Evolutionary conservation across 495 filamentous ascomycete genomes (phyloP).

Genomic region (Aspergillus panamensis): DNA sequence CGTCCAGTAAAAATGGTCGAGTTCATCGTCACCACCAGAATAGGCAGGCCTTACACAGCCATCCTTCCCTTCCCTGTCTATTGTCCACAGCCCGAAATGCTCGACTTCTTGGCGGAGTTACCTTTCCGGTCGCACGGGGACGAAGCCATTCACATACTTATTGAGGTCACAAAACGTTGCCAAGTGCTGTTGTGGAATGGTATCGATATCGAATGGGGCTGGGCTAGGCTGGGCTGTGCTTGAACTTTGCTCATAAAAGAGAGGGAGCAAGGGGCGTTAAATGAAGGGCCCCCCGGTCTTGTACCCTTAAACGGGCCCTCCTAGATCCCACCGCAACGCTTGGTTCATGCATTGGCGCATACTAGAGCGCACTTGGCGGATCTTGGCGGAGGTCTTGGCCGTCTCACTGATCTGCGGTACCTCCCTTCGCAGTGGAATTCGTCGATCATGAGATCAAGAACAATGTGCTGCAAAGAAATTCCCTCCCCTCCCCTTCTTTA

Average conservation of each 20-base stretch:
- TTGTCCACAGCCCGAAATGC: conserved; percentile 8
- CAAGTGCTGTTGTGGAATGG: conserved; percentile 29
- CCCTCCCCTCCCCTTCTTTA: neutral
- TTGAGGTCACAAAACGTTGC: conserved; percentile 21
- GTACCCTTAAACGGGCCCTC: neutral
- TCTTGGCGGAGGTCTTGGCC: conserved; percentile 27
- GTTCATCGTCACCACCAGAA: neutral
- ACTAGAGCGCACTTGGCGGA: conserved; percentile 15
- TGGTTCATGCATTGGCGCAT: conserved; percentile 9
- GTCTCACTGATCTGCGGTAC: conserved; percentile 17
- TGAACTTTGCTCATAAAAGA: conserved; percentile 4
- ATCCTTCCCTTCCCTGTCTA: neutral
- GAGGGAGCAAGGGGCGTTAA: conserved; percentile 19
- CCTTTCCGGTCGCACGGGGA: neutral
- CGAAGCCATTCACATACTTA: neutral
- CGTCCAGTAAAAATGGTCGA: neutral
- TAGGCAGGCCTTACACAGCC: neutral
- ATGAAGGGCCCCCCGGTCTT: neutral
- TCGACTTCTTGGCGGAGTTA: conserved; percentile 3
- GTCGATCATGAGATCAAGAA: conserved; percentile 24
- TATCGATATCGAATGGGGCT: neutral
- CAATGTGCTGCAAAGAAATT: conserved; percentile 4
- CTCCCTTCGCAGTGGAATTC: conserved; percentile 11
- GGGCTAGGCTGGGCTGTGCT: neutral
- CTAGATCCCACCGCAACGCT: neutral